Conservation (phyloP, 495 filamentous ascomycete genomes). For the Parathielavia appendiculata region DNA sequence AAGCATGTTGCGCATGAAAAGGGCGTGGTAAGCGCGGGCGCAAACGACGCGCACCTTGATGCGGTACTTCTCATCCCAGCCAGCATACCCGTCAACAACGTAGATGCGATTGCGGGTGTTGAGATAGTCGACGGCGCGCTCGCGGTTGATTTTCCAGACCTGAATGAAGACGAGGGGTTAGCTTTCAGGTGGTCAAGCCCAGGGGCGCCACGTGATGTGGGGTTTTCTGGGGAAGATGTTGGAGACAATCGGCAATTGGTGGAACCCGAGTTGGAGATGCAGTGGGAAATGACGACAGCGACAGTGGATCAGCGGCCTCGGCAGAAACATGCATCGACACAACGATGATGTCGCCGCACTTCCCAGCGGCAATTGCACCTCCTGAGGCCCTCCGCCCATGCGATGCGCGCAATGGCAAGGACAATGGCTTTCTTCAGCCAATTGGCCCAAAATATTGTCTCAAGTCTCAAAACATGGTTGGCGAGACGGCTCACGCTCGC, state of each 20-base stretch:
- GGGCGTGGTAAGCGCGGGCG: constrained; percentile 96
- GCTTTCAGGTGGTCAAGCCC: constrained; percentile 12
- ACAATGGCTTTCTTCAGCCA: constrained; percentile 20
- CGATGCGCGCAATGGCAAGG: constrained; percentile 17
- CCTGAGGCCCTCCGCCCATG: constrained; percentile 6
- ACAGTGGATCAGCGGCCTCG: constrained; percentile 16
- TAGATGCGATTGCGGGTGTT: constrained; percentile 99
- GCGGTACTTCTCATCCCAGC: constrained; percentile 97
- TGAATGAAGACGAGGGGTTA: constrained; percentile 33
- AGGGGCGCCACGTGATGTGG: constrained; percentile 26
- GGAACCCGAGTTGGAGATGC: constrained; percentile 30
- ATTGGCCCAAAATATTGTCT: constrained; percentile 13
- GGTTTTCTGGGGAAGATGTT: constrained; percentile 4
- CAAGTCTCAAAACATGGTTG: background rate
- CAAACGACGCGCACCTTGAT: constrained; percentile 98
- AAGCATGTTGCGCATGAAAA: constrained; percentile 99
- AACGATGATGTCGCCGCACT: constrained; percentile 22
- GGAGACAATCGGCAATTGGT: constrained; percentile 26
- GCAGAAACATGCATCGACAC: constrained; percentile 8
- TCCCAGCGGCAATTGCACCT: constrained; percentile 8
- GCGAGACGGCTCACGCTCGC: constrained; percentile 1
- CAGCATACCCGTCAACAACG: constrained; percentile 93
- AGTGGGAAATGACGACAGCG: constrained; percentile 28
- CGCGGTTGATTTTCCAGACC: constrained; percentile 99
- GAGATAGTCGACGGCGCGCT: constrained; percentile 96